Evolutionary conservation across 805 yeast genomes (phyloP), one percentile per base, ranked within the genome.

Genomic region (Kazachstania bromeliacearum): DNA sequence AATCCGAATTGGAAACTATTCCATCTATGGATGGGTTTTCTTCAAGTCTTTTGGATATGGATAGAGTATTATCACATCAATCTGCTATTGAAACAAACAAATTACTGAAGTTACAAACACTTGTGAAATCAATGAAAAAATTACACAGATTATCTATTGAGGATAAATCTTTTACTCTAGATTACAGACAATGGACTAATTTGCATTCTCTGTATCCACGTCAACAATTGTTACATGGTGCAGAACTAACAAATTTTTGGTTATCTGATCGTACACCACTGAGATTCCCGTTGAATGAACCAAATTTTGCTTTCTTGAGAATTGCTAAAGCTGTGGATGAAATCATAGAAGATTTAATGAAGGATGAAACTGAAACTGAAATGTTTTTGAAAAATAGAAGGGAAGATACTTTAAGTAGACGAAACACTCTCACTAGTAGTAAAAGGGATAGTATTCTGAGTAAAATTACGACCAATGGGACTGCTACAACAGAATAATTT

Each of bases 271-370:
- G 58, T 1, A 77, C 87, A 1, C 95, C 95, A 0, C 59, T 85
- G 28, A 65, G 80, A 31, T 73, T 70, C 37, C 92, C 92, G 0
- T 60, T 80, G 26, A 70, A 69, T 44, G 87, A 85, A 51, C 76
- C 87, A 0, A 73, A 75, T 39, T 82, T 73, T 47, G 69, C 82
- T 24, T 53, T 70, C 21, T 53, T 65, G 37, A 55, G 68, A 37
- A 33, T 63, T 5, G 55, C 56, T 46, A 45, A 37, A 13, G 51
- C 45, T 25, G 36, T 59, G 4, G 60, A 48, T 16, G 29, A 34
- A 15, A 26, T 45, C 1, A 20, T 51, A 2, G 37, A 36, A 3
- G 26, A 35, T 10, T 24, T 41, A 4, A 31, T 39, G 1, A 35
- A 31, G 13, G 37, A 37, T 10, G 35, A 34, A 9, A 22, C 28